Conservation (phyloP, 2,329 filamentous ascomycete species). For the Aspergillus neoniger region DNA sequence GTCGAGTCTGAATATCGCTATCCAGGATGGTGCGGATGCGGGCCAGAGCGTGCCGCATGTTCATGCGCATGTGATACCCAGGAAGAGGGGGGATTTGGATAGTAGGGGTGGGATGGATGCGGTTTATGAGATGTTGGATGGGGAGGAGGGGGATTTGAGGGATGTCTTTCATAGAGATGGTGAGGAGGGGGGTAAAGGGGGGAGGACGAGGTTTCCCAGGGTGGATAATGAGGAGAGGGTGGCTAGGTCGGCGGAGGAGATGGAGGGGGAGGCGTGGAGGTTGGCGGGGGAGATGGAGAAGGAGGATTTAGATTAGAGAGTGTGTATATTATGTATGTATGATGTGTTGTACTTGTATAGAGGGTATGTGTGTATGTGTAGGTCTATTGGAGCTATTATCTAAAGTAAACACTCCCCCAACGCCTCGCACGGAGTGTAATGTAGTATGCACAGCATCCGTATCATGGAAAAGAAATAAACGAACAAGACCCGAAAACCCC, state of each 20-base stretch:
- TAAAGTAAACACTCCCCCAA: too few species aligned
- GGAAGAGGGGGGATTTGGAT: conserved; percentile 61
- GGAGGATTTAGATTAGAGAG: not conserved
- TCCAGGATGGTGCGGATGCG: conserved; percentile 89
- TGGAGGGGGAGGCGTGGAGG: conserved; percentile 46
- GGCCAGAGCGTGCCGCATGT: conserved; percentile 94
- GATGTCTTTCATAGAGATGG: conserved; percentile 53
- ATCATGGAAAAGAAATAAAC: not conserved
- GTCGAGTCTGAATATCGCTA: conserved; percentile 83
- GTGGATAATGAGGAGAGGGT: conserved; percentile 65
- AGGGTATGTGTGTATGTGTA: not conserved
- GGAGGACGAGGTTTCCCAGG: conserved; percentile 68
- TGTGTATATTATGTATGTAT: not conserved
- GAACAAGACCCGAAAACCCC: conserved; percentile 1
- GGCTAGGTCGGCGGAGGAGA: conserved; percentile 49
- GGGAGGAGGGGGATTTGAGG: conserved; percentile 80
- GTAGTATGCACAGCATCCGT: too few species aligned
- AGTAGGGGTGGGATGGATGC: conserved; percentile 64
- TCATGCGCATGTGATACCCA: conserved; percentile 87
- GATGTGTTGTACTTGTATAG: not conserved
- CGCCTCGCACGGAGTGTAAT: too few species aligned
- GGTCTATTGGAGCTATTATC: too few species aligned
- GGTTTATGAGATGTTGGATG: conserved; percentile 81
- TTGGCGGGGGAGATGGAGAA: conserved; percentile 40
- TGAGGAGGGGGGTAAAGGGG: conserved; percentile 21